Evolutionary conservation across 2,329 filamentous ascomycete species (phyloP).

Genomic region (Monilinia laxa): DNA sequence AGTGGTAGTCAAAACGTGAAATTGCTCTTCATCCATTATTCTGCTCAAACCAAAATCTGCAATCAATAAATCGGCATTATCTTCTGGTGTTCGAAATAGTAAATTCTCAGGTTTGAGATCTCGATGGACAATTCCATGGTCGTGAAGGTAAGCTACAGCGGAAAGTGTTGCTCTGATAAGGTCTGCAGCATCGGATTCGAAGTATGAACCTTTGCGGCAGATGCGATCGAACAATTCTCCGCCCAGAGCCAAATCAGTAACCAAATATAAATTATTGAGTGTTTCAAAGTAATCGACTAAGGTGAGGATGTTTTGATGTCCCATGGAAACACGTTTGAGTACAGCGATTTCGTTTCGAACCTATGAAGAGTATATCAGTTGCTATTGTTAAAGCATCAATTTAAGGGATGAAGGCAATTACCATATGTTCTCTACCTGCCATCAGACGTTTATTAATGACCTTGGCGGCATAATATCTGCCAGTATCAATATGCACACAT

Average conservation of each 20-base stretch:
- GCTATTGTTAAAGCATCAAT: background rate
- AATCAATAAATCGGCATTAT: slow-evolving; percentile 95
- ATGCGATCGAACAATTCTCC: slow-evolving; percentile 98
- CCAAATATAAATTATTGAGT: slow-evolving; percentile 98
- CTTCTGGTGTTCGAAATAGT: slow-evolving; percentile 93
- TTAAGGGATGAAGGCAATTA: slow-evolving; percentile 44
- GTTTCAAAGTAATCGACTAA: slow-evolving; percentile 99
- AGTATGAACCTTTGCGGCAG: slow-evolving; percentile 97
- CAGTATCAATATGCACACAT: slow-evolving; percentile 97
- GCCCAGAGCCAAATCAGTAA: slow-evolving; percentile 92
- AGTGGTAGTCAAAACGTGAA: slow-evolving; percentile 95
- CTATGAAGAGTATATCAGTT: slow-evolving; percentile 46
- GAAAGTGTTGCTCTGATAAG: slow-evolving; percentile 92
- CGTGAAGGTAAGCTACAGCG: slow-evolving; percentile 97
- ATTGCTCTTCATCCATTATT: slow-evolving; percentile 99
- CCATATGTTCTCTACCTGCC: slow-evolving; percentile 98
- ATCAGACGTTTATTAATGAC: slow-evolving; percentile 99
- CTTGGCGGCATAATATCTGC: slow-evolving; percentile 96
- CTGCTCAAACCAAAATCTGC: slow-evolving; percentile 93
- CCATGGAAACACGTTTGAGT: slow-evolving; percentile 97
- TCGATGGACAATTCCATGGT: slow-evolving; percentile 97
- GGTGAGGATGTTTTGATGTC: slow-evolving; percentile 96
- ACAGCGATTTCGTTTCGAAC: slow-evolving; percentile 98
- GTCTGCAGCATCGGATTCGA: slow-evolving; percentile 93
- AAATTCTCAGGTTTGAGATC: slow-evolving; percentile 98